Conservation (phyloP, 2,329 filamentous ascomycete genomes). For the Pleochaeta shiraiana region DNA sequence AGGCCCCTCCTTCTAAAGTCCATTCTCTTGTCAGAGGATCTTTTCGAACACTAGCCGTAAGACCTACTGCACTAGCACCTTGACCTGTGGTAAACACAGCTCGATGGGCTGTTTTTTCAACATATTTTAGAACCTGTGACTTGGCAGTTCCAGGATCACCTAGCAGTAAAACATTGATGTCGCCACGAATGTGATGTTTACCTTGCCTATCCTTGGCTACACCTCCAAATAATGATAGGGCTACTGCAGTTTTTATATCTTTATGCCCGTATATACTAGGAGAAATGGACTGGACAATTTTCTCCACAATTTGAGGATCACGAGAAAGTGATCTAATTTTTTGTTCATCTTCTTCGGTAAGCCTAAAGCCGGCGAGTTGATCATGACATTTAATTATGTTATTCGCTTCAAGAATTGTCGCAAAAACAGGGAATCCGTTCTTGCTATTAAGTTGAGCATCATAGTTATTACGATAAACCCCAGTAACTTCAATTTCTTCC, state of each 20-base stretch:
- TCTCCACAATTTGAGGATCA: slow-evolving; percentile 81
- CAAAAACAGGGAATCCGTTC: slow-evolving; percentile 96
- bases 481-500: slow-evolving; percentile 93
- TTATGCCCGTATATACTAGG: slow-evolving; percentile 94
- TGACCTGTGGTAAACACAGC: slow-evolving; percentile 97
- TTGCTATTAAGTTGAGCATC: slow-evolving; percentile 96
- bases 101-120: slow-evolving; percentile 90
- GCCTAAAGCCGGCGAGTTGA: slow-evolving; percentile 84
- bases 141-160: slow-evolving; percentile 97
- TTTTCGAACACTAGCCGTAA: slow-evolving; percentile 87
- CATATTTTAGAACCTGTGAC: slow-evolving; percentile 91
- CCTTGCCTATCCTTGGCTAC: slow-evolving; percentile 83
- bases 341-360: slow-evolving; percentile 89
- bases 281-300: slow-evolving; percentile 79
- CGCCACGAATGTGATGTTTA: slow-evolving; percentile 75
- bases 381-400: slow-evolving; percentile 95
- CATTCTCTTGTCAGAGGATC: slow-evolving; percentile 93
- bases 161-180: slow-evolving; percentile 92
- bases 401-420: slow-evolving; percentile 93
- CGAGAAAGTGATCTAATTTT: slow-evolving; percentile 71
- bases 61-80: slow-evolving; percentile 89
- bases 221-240: slow-evolving; percentile 83
- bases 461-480: slow-evolving; percentile 96
- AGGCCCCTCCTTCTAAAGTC: slow-evolving; percentile 88
- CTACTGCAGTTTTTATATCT: slow-evolving; percentile 94